A percentile compares a stretch with the other conserved stretches of the same genome.
phyloP scores from a whole-genome alignment of 176 grass and related monocot species.

The Otatea glauca region DNA sequence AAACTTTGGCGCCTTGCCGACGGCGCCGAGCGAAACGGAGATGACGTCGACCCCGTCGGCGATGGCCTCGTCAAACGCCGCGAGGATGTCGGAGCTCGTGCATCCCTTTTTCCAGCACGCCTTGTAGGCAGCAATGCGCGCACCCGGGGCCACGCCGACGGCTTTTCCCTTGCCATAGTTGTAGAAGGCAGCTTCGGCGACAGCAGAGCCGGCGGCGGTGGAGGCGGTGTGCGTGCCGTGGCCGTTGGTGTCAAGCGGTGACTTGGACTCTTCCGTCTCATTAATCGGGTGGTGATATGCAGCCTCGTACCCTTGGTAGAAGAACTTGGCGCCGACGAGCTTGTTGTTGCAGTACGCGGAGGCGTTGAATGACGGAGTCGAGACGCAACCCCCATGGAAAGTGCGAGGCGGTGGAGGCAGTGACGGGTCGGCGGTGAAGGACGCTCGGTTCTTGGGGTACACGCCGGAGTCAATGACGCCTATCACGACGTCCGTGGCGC shows the following conservation, averaged over 20 bases:
- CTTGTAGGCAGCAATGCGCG: slow-evolving; percentile 49
- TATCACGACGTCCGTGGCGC: slow-evolving; percentile 41
- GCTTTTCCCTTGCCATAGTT: slow-evolving; percentile 34
- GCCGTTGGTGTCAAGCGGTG: slow-evolving; percentile 51
- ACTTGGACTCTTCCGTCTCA: slow-evolving; percentile 45
- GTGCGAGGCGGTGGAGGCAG: background rate
- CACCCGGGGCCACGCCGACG: slow-evolving; percentile 36
- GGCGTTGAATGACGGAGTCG: slow-evolving; percentile 29
- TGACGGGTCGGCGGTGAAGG: slow-evolving; percentile 29
- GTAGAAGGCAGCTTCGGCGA: slow-evolving; percentile 34
- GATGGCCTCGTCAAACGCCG: slow-evolving; percentile 47
- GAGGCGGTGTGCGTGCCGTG: slow-evolving; percentile 61
- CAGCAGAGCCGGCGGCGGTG: slow-evolving; percentile 31
- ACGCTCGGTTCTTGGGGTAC: slow-evolving; percentile 33
- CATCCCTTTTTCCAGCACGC: slow-evolving; percentile 41
- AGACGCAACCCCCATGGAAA: slow-evolving; percentile 43
- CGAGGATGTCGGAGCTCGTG: slow-evolving; percentile 40
- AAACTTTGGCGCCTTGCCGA: background rate
- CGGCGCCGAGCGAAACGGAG: slow-evolving; percentile 44
- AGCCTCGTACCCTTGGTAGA: background rate
- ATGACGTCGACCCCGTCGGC: slow-evolving; percentile 48
- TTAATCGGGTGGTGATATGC: background rate
- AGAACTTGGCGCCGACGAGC: slow-evolving; percentile 53
- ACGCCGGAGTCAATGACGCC: slow-evolving; percentile 30
- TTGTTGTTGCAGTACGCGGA: slow-evolving; percentile 49